Evolutionary conservation across 116 monocot species (phyloP).

Genomic region (Dioscorea cayenensis): DNA sequence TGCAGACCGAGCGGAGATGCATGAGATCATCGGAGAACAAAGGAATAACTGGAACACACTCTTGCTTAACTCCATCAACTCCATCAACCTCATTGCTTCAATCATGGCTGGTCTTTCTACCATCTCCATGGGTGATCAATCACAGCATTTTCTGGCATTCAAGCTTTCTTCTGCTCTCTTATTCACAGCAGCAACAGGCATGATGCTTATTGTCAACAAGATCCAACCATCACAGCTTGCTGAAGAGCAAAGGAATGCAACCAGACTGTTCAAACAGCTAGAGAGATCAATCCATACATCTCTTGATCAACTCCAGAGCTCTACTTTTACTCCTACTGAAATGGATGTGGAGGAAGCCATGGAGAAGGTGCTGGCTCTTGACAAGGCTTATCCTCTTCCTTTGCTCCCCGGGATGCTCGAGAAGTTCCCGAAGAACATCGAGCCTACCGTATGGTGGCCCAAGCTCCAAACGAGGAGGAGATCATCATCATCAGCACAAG

Average conservation of each 20-base stretch:
- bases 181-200: constrained; percentile 34
- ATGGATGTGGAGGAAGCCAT: constrained; percentile 35
- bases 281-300: constrained; percentile 38
- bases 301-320: not conserved
- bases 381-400: constrained; percentile 72
- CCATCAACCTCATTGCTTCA: constrained; percentile 23
- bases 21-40: constrained; percentile 58
- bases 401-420: constrained; percentile 65
- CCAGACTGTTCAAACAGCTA: constrained; percentile 56
- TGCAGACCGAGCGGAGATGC: constrained; percentile 70
- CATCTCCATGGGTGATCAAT: not conserved
- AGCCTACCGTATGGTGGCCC: constrained; percentile 78
- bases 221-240: constrained; percentile 86
- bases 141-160: constrained; percentile 17
- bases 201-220: constrained; percentile 50
- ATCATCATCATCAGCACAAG: constrained; percentile 7
- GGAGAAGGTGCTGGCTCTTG: constrained; percentile 62
- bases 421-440: constrained; percentile 53
- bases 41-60: constrained; percentile 69
- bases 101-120: constrained; percentile 22
- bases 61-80: constrained; percentile 48
- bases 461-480: constrained; percentile 5
- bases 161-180: constrained; percentile 43
- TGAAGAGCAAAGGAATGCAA: constrained; percentile 75
- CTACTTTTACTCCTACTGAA: constrained; percentile 6